Evolutionary conservation across 1,139 yeast genomes (phyloP).

Genomic region (Hyphopichia wangnamkhiaoensis): DNA sequence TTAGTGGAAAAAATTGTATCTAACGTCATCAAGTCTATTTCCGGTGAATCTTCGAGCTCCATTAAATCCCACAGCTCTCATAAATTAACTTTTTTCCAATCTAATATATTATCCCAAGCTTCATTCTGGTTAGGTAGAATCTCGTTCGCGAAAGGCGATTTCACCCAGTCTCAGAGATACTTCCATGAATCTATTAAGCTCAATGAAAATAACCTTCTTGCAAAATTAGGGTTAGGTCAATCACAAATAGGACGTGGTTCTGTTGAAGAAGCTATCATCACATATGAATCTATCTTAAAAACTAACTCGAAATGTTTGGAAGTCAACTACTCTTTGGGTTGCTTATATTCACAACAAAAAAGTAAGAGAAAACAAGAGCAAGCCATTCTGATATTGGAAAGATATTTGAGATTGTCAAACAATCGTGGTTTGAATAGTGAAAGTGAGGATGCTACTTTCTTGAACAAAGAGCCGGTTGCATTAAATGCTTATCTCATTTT

Average conservation of each 20-base stretch:
- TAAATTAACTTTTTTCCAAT: constrained; percentile 29
- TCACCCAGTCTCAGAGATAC: constrained; percentile 65
- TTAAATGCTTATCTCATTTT: constrained; percentile 70
- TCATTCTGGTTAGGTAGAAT: constrained; percentile 87
- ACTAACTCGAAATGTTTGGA: constrained; percentile 72
- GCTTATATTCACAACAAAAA: constrained; percentile 59
- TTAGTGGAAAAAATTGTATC: constrained; percentile 59
- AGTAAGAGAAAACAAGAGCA: constrained; percentile 40
- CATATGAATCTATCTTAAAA: constrained; percentile 75
- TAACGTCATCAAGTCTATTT: constrained; percentile 43
- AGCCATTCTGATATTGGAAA: constrained; percentile 70
- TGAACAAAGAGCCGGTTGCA: constrained; percentile 61
- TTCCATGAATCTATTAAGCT: constrained; percentile 72
- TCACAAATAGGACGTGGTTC: constrained; percentile 76
- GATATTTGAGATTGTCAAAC: constrained; percentile 63
- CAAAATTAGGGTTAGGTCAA: constrained; percentile 85
- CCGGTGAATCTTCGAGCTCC: constrained; percentile 14
- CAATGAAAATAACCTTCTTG: constrained; percentile 62
- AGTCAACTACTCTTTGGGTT: constrained; percentile 73
- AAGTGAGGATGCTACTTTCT: constrained; percentile 24
- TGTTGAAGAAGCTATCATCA: constrained; percentile 79
- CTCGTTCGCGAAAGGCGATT: constrained; percentile 58
- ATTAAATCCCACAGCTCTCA: constrained; percentile 18
- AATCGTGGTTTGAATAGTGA: constrained; percentile 39
- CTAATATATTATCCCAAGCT: constrained; percentile 66